A percentile compares a stretch with the other conserved stretches of the same genome.
These are phyloP conservation scores for Tetrahymena borealis DNA, from an alignment of 73 alveolate species.

Conservation along the genomic window DNA sequence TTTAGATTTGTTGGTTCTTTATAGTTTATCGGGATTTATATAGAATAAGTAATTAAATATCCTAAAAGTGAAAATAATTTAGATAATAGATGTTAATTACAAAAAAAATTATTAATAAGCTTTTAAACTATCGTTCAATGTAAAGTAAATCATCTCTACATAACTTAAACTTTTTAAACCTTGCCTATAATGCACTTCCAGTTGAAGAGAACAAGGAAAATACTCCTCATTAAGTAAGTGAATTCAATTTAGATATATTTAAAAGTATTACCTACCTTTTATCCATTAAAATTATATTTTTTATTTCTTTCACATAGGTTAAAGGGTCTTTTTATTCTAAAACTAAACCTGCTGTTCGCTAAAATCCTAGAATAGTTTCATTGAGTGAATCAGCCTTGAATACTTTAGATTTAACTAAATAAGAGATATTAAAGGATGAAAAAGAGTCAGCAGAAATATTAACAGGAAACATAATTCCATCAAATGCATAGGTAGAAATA, in stretches of 20 bases:
- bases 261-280: not conserved
- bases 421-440: not conserved
- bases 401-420: not conserved
- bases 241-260: too few species aligned
- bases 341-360: not conserved
- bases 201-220: not conserved
- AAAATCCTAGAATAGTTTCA: not conserved
- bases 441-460: not conserved
- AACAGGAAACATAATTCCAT: not conserved
- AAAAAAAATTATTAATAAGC: not conserved
- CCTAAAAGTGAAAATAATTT: not conserved
- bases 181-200: not conserved
- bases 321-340: not conserved
- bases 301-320: not conserved
- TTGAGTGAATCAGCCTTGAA: not conserved
- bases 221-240: not conserved
- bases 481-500: not conserved
- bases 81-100: not conserved
- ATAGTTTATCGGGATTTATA: too few species aligned
- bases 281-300: not conserved
- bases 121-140: not conserved
- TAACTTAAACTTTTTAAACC: not conserved
- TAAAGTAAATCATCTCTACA: not conserved
- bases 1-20: too few species aligned
- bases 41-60: too few species aligned